Percentiles rank a stretch among this genome's conserved stretches.
These are phyloP conservation scores for Penicillium sp. DNA, from an alignment of 2,329 filamentous ascomycete species.

Conservation along the genomic window DNA sequence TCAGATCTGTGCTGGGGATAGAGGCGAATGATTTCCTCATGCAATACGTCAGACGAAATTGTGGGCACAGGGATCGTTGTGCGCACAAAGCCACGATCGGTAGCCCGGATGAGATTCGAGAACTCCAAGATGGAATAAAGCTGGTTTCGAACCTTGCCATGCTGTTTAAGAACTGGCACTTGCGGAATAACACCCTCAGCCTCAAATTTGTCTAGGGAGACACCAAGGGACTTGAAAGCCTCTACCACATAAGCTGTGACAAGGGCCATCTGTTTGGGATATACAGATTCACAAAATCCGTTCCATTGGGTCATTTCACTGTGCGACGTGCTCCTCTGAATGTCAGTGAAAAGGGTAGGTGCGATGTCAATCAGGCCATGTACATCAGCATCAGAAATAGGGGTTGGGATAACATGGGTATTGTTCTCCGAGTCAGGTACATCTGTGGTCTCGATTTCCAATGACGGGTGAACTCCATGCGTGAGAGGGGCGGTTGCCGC, in stretches of 20 bases:
- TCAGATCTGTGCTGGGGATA: too few species aligned
- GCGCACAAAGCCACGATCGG: too few species aligned
- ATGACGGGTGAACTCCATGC: background rate
- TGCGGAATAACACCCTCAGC: background rate
- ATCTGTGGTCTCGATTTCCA: background rate
- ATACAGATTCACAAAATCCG: background rate
- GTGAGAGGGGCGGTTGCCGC: background rate
- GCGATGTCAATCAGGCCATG: background rate
- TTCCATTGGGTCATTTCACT: background rate
- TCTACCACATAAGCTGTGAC: background rate
- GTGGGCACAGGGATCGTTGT: too few species aligned
- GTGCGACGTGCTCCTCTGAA: background rate
- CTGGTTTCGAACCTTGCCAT: too few species aligned
- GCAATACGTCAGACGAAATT: too few species aligned
- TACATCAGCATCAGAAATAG: background rate
- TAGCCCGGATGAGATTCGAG: too few species aligned
- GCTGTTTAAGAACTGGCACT: background rate
- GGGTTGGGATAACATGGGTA: background rate
- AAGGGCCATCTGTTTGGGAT: background rate
- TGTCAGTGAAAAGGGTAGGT: background rate
- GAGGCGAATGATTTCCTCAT: too few species aligned
- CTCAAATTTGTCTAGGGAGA: background rate
- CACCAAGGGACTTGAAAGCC: background rate
- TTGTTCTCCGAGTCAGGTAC: background rate
- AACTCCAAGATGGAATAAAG: too few species aligned